Percentiles rank a stretch among this genome's conserved stretches.
Conservation (phyloP, 768 basidiomycete species). For the Pisolithus marmoratus region DNA sequence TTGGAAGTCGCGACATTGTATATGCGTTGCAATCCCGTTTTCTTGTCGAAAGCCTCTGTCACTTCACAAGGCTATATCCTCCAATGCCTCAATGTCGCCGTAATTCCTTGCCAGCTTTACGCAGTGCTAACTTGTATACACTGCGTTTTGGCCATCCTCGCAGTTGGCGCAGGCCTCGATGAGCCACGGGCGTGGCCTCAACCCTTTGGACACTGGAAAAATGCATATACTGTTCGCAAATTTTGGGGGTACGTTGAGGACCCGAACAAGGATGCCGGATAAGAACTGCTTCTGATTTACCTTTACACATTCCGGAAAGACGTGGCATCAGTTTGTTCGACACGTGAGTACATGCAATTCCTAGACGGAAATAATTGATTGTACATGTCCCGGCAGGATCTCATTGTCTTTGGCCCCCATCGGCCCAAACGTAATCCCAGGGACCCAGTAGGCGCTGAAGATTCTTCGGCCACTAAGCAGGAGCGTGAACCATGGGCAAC, state of each 20-base stretch:
- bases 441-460: neutral
- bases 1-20: conserved; percentile 1
- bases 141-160: neutral
- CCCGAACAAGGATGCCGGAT: no score
- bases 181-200: neutral
- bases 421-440: neutral
- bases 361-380: neutral
- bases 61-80: neutral
- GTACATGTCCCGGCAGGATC: neutral
- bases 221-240: neutral
- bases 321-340: neutral
- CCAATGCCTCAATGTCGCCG: neutral
- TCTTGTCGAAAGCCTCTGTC: neutral
- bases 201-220: neutral
- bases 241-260: neutral
- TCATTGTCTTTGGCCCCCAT: neutral
- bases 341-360: neutral
- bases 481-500: neutral
- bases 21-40: conserved; percentile 1
- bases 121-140: neutral
- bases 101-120: neutral
- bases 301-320: neutral
- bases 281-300: no score
- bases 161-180: neutral
- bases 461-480: neutral